Conservation (phyloP, 75 land plant genomes). For the Ceratopteris richardii region DNA sequence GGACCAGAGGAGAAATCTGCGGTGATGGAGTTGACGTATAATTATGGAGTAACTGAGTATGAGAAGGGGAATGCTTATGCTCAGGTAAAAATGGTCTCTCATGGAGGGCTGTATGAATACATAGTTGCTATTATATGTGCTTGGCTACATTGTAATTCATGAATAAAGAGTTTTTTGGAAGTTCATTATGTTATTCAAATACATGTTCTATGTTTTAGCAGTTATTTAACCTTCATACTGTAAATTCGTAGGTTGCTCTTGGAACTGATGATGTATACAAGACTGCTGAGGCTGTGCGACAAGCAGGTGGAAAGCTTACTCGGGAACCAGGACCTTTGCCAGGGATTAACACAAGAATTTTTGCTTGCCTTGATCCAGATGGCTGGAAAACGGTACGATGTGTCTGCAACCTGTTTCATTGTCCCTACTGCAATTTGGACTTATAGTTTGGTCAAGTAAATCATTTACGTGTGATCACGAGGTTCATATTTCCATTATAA, state of each 20-base stretch:
- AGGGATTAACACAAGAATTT: constrained; percentile 76
- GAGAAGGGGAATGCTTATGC: constrained; percentile 86
- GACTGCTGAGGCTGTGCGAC: constrained; percentile 68
- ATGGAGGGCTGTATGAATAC: too few relatives aligned
- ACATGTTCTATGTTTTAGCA: too few relatives aligned
- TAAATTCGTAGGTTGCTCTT: constrained; percentile 77
- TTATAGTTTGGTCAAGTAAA: too few relatives aligned
- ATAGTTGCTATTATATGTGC: too few relatives aligned
- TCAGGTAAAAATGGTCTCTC: constrained; percentile 38
- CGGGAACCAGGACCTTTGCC: constrained; percentile 89
- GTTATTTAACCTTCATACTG: too few relatives aligned
- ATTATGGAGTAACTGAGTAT: constrained; percentile 77
- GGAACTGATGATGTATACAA: constrained; percentile 97
- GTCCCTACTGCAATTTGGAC: too few relatives aligned
- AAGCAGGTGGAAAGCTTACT: constrained; percentile 58
- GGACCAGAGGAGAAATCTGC: constrained; percentile 89
- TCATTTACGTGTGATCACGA: too few relatives aligned
- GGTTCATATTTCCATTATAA: too few relatives aligned
- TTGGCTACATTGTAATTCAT: too few relatives aligned
- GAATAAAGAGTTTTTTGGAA: too few relatives aligned
- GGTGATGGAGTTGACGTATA: constrained; percentile 93
- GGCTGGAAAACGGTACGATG: constrained; percentile 98
- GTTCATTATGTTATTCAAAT: too few relatives aligned
- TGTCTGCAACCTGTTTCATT: too few relatives aligned
- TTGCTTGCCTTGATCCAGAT: constrained; percentile 90